These are phyloP conservation scores for Plantago lanceolata DNA, from an alignment of 305 asterid genomes.

Conservation along the genomic window DNA sequence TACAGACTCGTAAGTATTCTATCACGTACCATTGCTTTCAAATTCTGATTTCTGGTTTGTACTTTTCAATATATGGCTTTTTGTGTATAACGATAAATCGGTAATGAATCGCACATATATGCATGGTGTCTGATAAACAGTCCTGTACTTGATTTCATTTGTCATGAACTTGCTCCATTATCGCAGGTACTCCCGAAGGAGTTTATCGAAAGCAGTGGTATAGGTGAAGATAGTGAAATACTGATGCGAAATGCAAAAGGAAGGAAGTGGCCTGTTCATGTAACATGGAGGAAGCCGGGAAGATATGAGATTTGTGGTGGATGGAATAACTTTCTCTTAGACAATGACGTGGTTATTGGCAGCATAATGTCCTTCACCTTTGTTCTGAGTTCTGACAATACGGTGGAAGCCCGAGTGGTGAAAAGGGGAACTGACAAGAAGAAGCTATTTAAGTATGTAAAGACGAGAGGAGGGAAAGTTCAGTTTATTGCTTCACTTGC, in stretches of 20 bases:
- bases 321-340: background rate
- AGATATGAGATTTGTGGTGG: background rate
- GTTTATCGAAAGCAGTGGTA: background rate
- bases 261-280: background rate
- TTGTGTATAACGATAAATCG: no score
- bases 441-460: background rate
- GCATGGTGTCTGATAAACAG: background rate
- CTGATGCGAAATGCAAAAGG: background rate
- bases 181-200: background rate
- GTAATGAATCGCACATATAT: no score
- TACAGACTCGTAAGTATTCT: constrained; percentile 5
- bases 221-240: background rate
- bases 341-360: background rate
- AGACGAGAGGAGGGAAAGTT: background rate
- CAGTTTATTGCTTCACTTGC: background rate
- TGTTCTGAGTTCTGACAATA: background rate
- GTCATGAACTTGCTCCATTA: background rate
- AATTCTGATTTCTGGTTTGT: background rate
- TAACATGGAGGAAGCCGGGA: background rate
- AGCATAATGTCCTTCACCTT: constrained; percentile 6
- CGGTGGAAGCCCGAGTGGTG: background rate
- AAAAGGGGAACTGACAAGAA: background rate
- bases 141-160: background rate
- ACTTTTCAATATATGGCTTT: background rate
- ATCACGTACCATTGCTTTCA: background rate